Percentiles rank a stretch among this genome's conserved stretches.
These are phyloP conservation scores for Phytophthora colocasiae DNA, from an alignment of 352 stramenopile genomes.

Conservation along the genomic window DNA sequence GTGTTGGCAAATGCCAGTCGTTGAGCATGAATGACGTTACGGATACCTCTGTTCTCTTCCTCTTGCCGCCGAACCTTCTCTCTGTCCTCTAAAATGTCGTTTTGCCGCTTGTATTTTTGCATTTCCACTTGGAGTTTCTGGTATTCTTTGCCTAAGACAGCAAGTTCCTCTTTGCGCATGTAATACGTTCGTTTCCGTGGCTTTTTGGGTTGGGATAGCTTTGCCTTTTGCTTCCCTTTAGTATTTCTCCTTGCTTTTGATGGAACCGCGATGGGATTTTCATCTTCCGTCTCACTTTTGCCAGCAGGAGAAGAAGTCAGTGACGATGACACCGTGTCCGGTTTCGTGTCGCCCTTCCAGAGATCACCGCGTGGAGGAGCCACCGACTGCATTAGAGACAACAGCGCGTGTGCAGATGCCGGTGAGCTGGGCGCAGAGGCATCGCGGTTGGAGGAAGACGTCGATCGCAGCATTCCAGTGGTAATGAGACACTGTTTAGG, in stretches of 20 bases:
- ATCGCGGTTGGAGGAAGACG: slow-evolving; percentile 8
- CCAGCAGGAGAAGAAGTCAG: slow-evolving; percentile 13
- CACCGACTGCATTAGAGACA: slow-evolving; percentile 41
- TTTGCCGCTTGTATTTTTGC: slow-evolving; percentile 28
- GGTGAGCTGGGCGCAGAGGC: slow-evolving; percentile 30
- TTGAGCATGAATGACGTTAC: slow-evolving; percentile 42
- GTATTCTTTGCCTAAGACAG: slow-evolving; percentile 33
- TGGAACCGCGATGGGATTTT: neutral
- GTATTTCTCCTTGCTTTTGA: neutral
- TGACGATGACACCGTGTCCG: slow-evolving; percentile 8
- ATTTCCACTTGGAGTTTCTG: slow-evolving; percentile 29
- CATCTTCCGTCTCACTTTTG: slow-evolving; percentile 15
- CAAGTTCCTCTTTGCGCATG: slow-evolving; percentile 54
- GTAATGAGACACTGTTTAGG: slow-evolving; percentile 4
- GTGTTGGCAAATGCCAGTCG: slow-evolving; percentile 47
- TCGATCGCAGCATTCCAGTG: slow-evolving; percentile 6
- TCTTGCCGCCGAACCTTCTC: slow-evolving; percentile 28
- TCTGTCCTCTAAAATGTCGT: slow-evolving; percentile 31
- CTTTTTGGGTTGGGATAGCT: slow-evolving; percentile 31
- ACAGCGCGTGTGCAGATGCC: slow-evolving; percentile 29
- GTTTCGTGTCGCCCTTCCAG: slow-evolving; percentile 9
- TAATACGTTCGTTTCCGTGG: slow-evolving; percentile 55
- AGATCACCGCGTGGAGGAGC: slow-evolving; percentile 16
- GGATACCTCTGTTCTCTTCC: slow-evolving; percentile 38
- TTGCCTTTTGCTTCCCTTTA: slow-evolving; percentile 5